These are phyloP conservation scores for Sclerotinia subarctica DNA, from an alignment of 2,329 filamentous ascomycete genomes.

Conservation along the genomic window DNA sequence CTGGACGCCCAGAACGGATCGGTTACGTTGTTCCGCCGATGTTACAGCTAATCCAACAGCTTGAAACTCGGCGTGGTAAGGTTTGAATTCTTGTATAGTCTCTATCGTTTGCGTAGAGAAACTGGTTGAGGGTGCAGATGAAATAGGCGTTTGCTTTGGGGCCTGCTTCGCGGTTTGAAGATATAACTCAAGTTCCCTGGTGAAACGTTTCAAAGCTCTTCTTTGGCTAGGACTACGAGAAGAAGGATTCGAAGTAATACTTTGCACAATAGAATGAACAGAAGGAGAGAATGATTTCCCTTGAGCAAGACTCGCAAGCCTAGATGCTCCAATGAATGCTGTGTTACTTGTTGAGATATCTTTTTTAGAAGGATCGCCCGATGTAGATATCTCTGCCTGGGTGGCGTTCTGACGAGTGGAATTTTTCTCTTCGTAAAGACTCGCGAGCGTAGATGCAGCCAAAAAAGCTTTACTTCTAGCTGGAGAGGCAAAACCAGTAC, in stretches of 20 bases:
- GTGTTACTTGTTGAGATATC: not conserved
- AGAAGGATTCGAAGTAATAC: constrained; percentile 26
- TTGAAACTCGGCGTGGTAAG: constrained; percentile 52
- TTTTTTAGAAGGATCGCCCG: constrained; percentile 3
- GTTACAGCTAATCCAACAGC: constrained; percentile 56
- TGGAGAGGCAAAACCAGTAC: not conserved
- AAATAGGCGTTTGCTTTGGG: constrained; percentile 40
- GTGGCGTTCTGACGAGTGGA: not conserved
- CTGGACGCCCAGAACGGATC: not conserved
- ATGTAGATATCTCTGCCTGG: not conserved
- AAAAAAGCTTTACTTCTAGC: constrained; percentile 16
- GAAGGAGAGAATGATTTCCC: constrained; percentile 21
- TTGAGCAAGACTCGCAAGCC: constrained; percentile 11
- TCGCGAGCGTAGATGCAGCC: constrained; percentile 19
- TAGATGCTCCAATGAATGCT: constrained; percentile 16
- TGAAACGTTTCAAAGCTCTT: constrained; percentile 44
- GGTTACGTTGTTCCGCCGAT: constrained; percentile 45
- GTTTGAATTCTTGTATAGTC: constrained; percentile 52
- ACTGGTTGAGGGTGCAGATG: constrained; percentile 32
- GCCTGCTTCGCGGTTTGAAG: constrained; percentile 41
- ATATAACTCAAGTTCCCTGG: constrained; percentile 44
- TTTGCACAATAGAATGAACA: constrained; percentile 26
- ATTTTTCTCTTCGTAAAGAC: constrained; percentile 14
- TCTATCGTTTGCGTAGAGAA: constrained; percentile 50
- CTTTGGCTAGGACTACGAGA: constrained; percentile 47